Evolutionary conservation across 1,284 basidiomycete species (phyloP).

Genomic region (Rhodofomes roseus): DNA sequence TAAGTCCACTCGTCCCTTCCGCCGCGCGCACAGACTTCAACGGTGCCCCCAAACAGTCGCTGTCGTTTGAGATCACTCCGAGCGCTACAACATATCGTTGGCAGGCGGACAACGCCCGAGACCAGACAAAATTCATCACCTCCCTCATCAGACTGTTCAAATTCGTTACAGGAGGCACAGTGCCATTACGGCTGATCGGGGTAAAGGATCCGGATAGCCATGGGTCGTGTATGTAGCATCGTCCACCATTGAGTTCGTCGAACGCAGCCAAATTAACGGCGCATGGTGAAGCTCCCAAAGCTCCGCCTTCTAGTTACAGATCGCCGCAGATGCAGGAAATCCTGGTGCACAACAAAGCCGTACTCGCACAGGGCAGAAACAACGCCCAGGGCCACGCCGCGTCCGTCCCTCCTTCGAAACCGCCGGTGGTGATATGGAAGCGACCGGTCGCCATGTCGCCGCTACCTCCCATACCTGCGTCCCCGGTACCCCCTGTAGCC

Average conservation of each 20-base stretch:
- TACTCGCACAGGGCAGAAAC: not conserved
- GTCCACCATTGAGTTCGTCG: not conserved
- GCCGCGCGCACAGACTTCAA: not conserved
- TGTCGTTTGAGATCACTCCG: conserved; percentile 75
- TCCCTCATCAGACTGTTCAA: conserved; percentile 68
- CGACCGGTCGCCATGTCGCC: conserved; percentile 5
- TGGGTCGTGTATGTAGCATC: conserved; percentile 28
- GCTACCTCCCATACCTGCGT: conserved; percentile 5
- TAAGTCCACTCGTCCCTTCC: not conserved
- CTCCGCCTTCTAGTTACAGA: not conserved
- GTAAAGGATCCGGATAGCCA: conserved; percentile 40
- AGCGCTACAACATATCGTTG: conserved; percentile 79
- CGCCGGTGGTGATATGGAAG: conserved; percentile 8
- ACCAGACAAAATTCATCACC: conserved; percentile 73
- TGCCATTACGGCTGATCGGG: conserved; percentile 52
- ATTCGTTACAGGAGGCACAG: conserved; percentile 49
- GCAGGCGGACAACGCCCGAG: conserved; percentile 74
- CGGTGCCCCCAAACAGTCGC: conserved; percentile 17
- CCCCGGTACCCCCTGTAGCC: not conserved
- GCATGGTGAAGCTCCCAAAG: not conserved
- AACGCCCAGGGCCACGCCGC: not conserved
- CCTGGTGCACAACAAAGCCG: not conserved
- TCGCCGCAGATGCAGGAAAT: not conserved
- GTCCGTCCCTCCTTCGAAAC: not conserved
- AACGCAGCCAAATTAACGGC: not conserved